Evolutionary conservation across 495 filamentous ascomycete genomes (phyloP), one percentile per base, ranked within the genome.

Genomic region (Hyaloscypha hepaticicola): DNA sequence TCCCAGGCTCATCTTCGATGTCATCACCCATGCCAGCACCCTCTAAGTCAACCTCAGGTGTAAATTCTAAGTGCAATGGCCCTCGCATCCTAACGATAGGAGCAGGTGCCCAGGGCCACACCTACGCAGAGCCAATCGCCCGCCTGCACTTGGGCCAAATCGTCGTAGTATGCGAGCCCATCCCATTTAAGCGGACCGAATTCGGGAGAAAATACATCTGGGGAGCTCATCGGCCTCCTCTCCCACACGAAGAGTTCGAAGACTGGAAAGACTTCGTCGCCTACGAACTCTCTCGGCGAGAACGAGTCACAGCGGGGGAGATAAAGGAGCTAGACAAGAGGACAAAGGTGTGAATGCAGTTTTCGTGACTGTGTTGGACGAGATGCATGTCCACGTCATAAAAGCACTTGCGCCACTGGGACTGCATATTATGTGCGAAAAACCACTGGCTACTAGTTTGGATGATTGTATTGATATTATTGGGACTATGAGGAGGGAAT

Each of bases 371-470:
- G 90, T 92, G 1, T 80, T 91, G 29, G 93, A 97, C 72, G 88
- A 96, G 73, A 87, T 87, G 65, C 93, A 97, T 75, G 81, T 81
- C 4, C 88, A 89, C 56, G 85, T 93, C n/a, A 79, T 93, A 12
- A 74, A 81, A 9, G 87, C 80, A 0, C 79, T 95, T 34, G 85
- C 88, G 2, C 80, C 82, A 6, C 78, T 94, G 0, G 77, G 82
- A 2, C 74, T 93, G 31, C 91, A 96, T 72, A 85, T 97, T 60
- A 87, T 97, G 76, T 93, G 91, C 78, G 94, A 98, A 78, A 98
- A 98, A 73, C 93, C 93, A 0, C 79, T 98, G n/a, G 90, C 90
- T 1, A 88, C 89, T 2, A 88, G 83, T 0, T 79, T 97, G 11
- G 65, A 78, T 25, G 90, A 92, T 56, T 96, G 91, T 73, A 75